These are phyloP conservation scores for Hygrophoropsis aurantiaca DNA, from an alignment of 768 basidiomycete genomes.

Conservation along the genomic window DNA sequence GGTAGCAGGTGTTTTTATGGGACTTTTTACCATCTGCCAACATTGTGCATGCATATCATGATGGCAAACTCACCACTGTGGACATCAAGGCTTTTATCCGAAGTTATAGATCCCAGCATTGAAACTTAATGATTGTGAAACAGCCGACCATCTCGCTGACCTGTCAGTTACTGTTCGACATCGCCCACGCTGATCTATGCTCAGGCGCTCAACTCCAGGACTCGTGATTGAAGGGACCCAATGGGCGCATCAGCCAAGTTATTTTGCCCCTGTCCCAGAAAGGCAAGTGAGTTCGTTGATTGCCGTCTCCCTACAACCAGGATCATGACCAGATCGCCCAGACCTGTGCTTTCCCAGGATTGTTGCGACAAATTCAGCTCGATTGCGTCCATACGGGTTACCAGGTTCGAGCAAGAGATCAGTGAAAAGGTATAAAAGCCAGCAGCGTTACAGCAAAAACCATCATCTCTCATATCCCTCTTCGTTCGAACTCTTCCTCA, in stretches of 20 bases:
- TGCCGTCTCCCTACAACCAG: not conserved
- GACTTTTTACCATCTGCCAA: too few relatives aligned
- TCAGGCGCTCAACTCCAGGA: too few relatives aligned
- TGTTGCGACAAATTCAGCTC: not conserved
- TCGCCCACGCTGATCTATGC: not conserved
- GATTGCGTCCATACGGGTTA: slow-evolving; percentile 1
- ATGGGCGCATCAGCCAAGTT: not conserved
- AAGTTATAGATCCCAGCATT: too few relatives aligned
- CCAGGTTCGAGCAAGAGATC: not conserved
- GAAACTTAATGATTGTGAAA: not conserved
- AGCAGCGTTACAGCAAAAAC: not conserved
- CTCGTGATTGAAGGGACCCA: not conserved
- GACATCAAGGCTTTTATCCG: too few relatives aligned
- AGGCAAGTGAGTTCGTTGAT: slow-evolving; percentile 4
- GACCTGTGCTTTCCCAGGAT: not conserved
- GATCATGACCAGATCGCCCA: not conserved
- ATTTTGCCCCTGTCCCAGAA: not conserved
- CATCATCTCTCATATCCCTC: not conserved
- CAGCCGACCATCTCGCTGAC: not conserved
- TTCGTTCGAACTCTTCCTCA: not conserved
- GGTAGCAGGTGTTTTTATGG: too few relatives aligned
- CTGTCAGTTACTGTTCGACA: not conserved
- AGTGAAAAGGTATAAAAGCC: not conserved
- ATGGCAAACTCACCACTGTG: too few relatives aligned
- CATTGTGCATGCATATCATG: too few relatives aligned